These are phyloP conservation scores for Pestalotiopsis sp. DNA, from an alignment of 2,329 filamentous ascomycete species.

Conservation along the genomic window DNA sequence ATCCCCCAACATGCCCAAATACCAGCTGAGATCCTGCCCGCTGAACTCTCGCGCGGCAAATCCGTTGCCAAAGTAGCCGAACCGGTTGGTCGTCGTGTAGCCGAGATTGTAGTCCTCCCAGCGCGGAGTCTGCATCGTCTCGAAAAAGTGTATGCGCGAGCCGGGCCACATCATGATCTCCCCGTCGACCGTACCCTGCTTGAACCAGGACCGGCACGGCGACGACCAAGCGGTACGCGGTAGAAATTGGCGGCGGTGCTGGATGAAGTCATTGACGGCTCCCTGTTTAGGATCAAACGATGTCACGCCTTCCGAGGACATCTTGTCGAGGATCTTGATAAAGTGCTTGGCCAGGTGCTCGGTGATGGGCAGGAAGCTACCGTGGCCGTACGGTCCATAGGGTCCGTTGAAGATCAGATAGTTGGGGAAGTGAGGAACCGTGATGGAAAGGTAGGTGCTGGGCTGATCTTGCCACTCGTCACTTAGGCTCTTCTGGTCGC, in stretches of 20 bases:
- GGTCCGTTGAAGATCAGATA: conserved; percentile 26
- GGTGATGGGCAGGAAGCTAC: conserved; percentile 26
- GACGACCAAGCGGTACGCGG: conserved; percentile 24
- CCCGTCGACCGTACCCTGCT: conserved; percentile 24
- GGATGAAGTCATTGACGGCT: conserved; percentile 29
- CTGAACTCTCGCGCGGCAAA: conserved; percentile 16
- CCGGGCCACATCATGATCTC: conserved; percentile 28
- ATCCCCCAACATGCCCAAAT: conserved; percentile 7
- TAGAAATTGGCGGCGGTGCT: conserved; percentile 29
- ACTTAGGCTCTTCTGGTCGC: conserved; percentile 17
- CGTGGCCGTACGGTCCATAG: conserved; percentile 26
- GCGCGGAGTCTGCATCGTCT: conserved; percentile 23
- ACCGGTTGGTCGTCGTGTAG: conserved; percentile 22
- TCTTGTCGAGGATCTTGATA: conserved; percentile 29
- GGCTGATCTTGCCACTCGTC: conserved; percentile 21
- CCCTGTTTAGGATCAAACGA: conserved; percentile 24
- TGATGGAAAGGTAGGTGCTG: conserved; percentile 12
- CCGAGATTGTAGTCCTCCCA: conserved; percentile 28
- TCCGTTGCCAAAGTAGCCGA: conserved; percentile 26
- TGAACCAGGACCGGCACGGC: conserved; percentile 28
- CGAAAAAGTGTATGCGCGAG: conserved; percentile 25
- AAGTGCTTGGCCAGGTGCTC: conserved; percentile 28
- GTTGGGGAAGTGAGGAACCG: conserved; percentile 16
- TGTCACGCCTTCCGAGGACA: conserved; percentile 24
- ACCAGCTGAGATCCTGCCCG: conserved; percentile 12